Base-by-base conservation (phyloP, 2,329 filamentous ascomycete species). In the Pseudogymnoascus sp. region DNA sequence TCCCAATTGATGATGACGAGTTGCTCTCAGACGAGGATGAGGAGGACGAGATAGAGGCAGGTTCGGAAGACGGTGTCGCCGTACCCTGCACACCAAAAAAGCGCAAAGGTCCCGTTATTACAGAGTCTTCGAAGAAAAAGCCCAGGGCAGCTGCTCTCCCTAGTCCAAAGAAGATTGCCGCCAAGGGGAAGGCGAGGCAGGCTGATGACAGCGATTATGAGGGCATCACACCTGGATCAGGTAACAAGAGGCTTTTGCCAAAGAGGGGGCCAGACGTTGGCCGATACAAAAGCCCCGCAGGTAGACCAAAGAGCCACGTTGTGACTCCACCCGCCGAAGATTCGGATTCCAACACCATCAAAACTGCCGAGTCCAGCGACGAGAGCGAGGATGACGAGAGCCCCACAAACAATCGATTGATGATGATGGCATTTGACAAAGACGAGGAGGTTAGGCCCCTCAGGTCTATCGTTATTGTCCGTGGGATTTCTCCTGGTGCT, bases 391-490 rank as follows among this genome's bases (percentile, higher is more conserved):
- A 35, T 8, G 50, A 56, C 5, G 28, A 56, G n/a, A 56, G 28
- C 16, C 50, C 28, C 4, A 12, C 16, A 6, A 56, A 22, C 2
- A 56, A 33, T 3, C 28, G 50, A 33, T 14, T 56, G 16, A 56
- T 56, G 50, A 56, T 56, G 50, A 56, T 56, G 50, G 50, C 50
- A 22, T 56, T 56, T 56, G 50, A 56, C 11, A 56, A 56, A 26
- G 50, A 56, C 16, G 50, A 56, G 28, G 50, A 56, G 10, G n/a
- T 35, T 14, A 33, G 50, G 14, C 28, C 28, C 28, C 28, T 56
- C 10, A 56, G 50, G 28, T 33, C 50, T 10, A 35, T 56, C 4
- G 50, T 56, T 19, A 35, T 56, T 33, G 28, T 56, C n/a, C 50
- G 50, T 56, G 50, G 50, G 28, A 7, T 56, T 35, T 22, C 50